Percentiles rank a stretch among this genome's conserved stretches.
Evolutionary conservation across 371 early-diverging fungal species (phyloP).

Genomic region (Rhizopus sp.): DNA sequence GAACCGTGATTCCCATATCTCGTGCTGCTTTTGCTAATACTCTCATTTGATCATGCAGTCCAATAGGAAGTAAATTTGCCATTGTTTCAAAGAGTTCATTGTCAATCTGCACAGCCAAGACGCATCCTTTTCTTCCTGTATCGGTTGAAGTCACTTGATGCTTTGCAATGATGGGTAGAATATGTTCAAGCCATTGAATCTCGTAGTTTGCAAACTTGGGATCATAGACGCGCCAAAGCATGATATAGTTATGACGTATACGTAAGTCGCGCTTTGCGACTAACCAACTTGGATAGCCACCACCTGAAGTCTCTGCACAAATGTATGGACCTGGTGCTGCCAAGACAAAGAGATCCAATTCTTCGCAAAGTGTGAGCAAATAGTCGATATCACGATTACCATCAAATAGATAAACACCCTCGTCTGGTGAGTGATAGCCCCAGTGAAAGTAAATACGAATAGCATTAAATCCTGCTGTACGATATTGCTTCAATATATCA

Average conservation of each 20-base stretch:
- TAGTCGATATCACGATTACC: constrained; percentile 78
- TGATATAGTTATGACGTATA: constrained; percentile 70
- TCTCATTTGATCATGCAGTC: constrained; percentile 83
- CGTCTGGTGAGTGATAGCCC: constrained; percentile 83
- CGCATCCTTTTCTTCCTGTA: constrained; percentile 57
- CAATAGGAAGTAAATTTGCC: constrained; percentile 65
- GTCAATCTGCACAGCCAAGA: constrained; percentile 80
- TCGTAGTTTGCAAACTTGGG: constrained; percentile 68
- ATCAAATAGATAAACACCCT: constrained; percentile 78
- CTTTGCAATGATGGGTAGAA: constrained; percentile 74
- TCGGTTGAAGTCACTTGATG: constrained; percentile 78
- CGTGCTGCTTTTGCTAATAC: constrained; percentile 77
- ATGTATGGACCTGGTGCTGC: constrained; percentile 91
- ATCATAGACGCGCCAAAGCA: constrained; percentile 74
- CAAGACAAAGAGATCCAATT: constrained; percentile 74
- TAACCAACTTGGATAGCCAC: constrained; percentile 87
- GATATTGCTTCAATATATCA: constrained; percentile 65
- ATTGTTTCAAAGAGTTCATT: constrained; percentile 78
- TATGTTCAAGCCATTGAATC: constrained; percentile 71
- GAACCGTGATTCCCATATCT: constrained; percentile 77
- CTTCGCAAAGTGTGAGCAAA: constrained; percentile 73
- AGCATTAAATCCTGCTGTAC: constrained; percentile 73
- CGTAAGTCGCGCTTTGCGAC: constrained; percentile 74
- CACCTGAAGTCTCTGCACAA: constrained; percentile 86
- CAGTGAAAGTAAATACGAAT: constrained; percentile 92